Evolutionary conservation across 805 yeast species (phyloP).

Genomic region (Wickerhamiella bombiphila): DNA sequence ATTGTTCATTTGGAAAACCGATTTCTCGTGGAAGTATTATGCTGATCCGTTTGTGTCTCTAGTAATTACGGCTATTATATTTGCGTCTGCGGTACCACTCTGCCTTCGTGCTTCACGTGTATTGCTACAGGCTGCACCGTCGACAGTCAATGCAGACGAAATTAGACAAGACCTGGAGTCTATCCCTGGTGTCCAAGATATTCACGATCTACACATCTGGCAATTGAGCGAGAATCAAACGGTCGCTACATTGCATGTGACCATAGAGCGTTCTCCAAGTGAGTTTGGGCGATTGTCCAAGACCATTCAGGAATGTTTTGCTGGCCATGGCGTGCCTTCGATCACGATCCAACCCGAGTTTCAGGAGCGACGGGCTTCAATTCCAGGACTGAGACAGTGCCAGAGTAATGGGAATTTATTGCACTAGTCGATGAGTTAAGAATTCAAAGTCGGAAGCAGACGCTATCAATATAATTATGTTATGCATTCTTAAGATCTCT

Average conservation of each 20-base stretch:
- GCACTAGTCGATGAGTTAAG: background rate
- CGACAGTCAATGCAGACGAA: conserved; percentile 58
- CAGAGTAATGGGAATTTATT: conserved; percentile 14
- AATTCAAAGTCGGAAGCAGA: background rate
- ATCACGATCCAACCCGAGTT: conserved; percentile 97
- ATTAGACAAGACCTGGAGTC: conserved; percentile 54
- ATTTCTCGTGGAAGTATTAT: conserved; percentile 74
- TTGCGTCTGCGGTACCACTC: conserved; percentile 80
- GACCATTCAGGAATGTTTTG: conserved; percentile 63
- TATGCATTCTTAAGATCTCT: too few relatives aligned
- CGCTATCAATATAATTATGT: background rate
- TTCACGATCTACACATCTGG: conserved; percentile 96
- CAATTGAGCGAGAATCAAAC: conserved; percentile 74
- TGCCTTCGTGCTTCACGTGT: conserved; percentile 79
- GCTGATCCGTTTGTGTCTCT: conserved; percentile 79
- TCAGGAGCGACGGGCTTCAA: conserved; percentile 14
- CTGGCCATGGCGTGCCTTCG: conserved; percentile 73
- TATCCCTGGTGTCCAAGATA: conserved; percentile 61
- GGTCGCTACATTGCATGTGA: conserved; percentile 82
- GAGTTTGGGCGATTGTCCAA: conserved; percentile 57
- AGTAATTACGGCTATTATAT: conserved; percentile 73
- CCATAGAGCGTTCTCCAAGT: conserved; percentile 49
- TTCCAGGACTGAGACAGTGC: conserved; percentile 10
- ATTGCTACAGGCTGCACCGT: conserved; percentile 83
- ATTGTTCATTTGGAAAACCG: conserved; percentile 83